These are phyloP conservation scores for Termitomyces sp. DNA, from an alignment of 768 basidiomycete species.

Conservation along the genomic window DNA sequence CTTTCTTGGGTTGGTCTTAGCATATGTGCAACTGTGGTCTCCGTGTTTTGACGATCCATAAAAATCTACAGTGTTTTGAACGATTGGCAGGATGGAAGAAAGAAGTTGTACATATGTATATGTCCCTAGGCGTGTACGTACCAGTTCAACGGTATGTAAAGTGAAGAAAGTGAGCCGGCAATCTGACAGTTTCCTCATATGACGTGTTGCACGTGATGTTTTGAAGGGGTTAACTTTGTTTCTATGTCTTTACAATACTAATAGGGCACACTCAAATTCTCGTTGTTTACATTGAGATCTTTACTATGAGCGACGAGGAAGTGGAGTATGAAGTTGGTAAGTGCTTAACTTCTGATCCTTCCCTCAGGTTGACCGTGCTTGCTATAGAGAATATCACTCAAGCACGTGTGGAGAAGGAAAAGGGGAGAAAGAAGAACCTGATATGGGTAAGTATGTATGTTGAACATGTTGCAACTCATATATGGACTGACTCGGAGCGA, in stretches of 20 bases:
- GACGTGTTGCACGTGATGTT: constrained; percentile 5
- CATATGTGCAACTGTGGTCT: not conserved
- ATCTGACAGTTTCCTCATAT: not conserved
- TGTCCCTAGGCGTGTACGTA: no score
- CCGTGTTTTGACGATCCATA: no score
- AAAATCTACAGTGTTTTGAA: not conserved
- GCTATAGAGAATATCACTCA: constrained; percentile 47
- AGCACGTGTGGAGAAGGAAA: constrained; percentile 45
- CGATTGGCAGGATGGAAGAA: not conserved
- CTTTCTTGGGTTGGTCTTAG: not conserved
- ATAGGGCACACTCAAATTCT: no score
- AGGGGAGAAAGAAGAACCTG: constrained; percentile 40
- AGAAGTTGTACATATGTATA: not conserved
- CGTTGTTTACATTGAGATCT: not conserved
- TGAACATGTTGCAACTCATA: constrained; percentile 5
- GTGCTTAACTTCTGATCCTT: constrained; percentile 20
- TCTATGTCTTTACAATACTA: no score
- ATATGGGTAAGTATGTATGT: constrained; percentile 42
- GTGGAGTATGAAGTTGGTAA: constrained; percentile 69
- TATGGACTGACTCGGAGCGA: constrained; percentile 4
- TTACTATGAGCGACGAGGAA: constrained; percentile 32
- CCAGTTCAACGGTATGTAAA: no score
- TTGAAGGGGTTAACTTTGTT: no score
- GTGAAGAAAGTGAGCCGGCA: no score
- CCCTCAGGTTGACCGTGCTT: not conserved